Percentiles rank a stretch among this genome's conserved stretches.
These are phyloP conservation scores for Sporodiniella umbellata DNA, from an alignment of 371 early-diverging fungal species.

Conservation along the genomic window DNA sequence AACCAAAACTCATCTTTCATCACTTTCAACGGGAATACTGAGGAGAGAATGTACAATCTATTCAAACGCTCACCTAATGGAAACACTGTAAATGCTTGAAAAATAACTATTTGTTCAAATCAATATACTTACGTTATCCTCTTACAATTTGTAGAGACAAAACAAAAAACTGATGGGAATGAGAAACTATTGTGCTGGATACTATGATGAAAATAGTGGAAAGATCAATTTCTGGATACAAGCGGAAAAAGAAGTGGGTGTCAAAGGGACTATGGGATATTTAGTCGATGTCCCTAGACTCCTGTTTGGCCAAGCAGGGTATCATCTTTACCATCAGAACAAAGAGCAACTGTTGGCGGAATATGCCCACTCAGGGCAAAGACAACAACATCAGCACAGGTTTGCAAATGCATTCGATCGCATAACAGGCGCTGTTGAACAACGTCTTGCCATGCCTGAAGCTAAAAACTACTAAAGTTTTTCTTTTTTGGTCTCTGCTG, in stretches of 20 bases:
- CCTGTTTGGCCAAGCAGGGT: slow-evolving; percentile 41
- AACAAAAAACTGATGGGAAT: slow-evolving; percentile 33
- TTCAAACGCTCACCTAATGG: slow-evolving; percentile 29
- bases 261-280: slow-evolving; percentile 45
- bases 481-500: too few species aligned
- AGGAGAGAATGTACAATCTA: slow-evolving; percentile 31
- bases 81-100: slow-evolving; percentile 17
- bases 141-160: slow-evolving; percentile 9
- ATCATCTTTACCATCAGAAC: slow-evolving; percentile 23
- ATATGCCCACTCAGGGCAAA: background rate
- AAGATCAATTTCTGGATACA: slow-evolving; percentile 48
- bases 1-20: slow-evolving; percentile 20
- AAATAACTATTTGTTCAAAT: background rate
- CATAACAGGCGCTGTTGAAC: background rate
- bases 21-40: slow-evolving; percentile 29
- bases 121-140: too few species aligned
- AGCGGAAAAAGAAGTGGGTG: slow-evolving; percentile 39
- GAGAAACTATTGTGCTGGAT: slow-evolving; percentile 37
- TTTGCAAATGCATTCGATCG: background rate
- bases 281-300: slow-evolving; percentile 37
- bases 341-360: slow-evolving; percentile 7
- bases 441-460: background rate
- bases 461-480: background rate
- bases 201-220: slow-evolving; percentile 34
- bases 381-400: background rate